Evolutionary conservation across 1,284 basidiomycete species (phyloP).

Genomic region (Pyrrhoderma noxium): DNA sequence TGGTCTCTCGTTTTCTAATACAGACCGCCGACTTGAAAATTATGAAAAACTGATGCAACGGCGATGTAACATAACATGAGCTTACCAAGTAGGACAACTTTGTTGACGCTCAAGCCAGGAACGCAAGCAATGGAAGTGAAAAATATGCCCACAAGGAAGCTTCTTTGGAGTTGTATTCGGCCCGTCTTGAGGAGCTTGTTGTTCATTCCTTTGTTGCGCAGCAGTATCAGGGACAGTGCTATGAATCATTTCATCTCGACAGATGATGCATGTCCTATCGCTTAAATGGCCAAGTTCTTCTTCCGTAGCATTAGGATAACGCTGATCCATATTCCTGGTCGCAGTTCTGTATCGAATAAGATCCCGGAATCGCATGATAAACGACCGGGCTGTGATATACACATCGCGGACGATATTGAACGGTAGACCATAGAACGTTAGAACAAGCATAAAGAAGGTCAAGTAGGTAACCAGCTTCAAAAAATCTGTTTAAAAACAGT

Average conservation of each 20-base stretch:
- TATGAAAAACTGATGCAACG: slow-evolving; percentile 16
- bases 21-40: slow-evolving; percentile 68
- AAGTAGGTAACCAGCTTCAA: slow-evolving; percentile 90
- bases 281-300: slow-evolving; percentile 76
- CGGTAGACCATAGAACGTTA: slow-evolving; percentile 92
- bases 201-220: slow-evolving; percentile 19
- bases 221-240: slow-evolving; percentile 26
- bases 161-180: slow-evolving; percentile 96
- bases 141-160: slow-evolving; percentile 92
- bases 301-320: slow-evolving; percentile 90
- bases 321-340: slow-evolving; percentile 93
- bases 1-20: slow-evolving; percentile 47
- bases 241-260: slow-evolving; percentile 90
- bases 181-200: slow-evolving; percentile 41
- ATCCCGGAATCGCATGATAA: slow-evolving; percentile 80
- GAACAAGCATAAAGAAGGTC: slow-evolving; percentile 87
- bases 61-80: slow-evolving; percentile 15
- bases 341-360: slow-evolving; percentile 90
- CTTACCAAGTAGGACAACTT: slow-evolving; percentile 93
- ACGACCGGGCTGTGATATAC: slow-evolving; percentile 89
- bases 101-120: slow-evolving; percentile 98
- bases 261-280: slow-evolving; percentile 96
- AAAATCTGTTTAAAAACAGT: slow-evolving; percentile 58
- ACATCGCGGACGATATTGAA: slow-evolving; percentile 96
- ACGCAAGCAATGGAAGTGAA: slow-evolving; percentile 95